phyloP scores from a whole-genome alignment of 495 filamentous ascomycete genomes.

The Trichocladium uniseriatum region DNA sequence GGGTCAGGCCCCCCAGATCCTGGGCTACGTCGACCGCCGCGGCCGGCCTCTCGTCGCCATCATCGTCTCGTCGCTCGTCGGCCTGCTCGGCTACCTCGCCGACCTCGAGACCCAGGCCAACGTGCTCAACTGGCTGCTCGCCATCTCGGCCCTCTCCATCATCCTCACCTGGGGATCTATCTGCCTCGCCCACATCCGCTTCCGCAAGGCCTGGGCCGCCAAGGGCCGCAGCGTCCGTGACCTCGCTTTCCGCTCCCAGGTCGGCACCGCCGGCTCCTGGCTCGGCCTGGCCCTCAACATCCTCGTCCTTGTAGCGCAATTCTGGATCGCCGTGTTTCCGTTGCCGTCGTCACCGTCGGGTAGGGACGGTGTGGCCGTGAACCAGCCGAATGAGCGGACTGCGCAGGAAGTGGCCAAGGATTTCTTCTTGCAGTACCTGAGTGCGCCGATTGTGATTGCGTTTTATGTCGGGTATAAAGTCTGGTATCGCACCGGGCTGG shows the following conservation, averaged over 20 bases:
- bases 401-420: conserved; percentile 26
- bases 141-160: conserved; percentile 76
- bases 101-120: conserved; percentile 52
- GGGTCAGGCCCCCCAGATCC: conserved; percentile 64
- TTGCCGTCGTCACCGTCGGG: conserved; percentile 30
- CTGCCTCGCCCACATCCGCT: conserved; percentile 83
- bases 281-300: conserved; percentile 70
- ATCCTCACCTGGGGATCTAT: conserved; percentile 94
- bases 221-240: conserved; percentile 65
- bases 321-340: conserved; percentile 85
- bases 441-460: conserved; percentile 65
- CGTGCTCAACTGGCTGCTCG: conserved; percentile 82
- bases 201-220: conserved; percentile 66
- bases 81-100: conserved; percentile 71
- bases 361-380: too few species aligned
- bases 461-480: conserved; percentile 77
- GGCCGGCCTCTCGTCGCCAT: conserved; percentile 76
- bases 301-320: conserved; percentile 80
- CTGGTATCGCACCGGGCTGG: conserved; percentile 58
- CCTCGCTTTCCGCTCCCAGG: conserved; percentile 70
- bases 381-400: too few species aligned
- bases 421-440: conserved; percentile 78
- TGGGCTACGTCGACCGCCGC: conserved; percentile 75
- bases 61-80: conserved; percentile 54
- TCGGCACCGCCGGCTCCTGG: conserved; percentile 76